Evolutionary conservation across 2,329 filamentous ascomycete species (phyloP).

Genomic region (Aspergillus bombycis): DNA sequence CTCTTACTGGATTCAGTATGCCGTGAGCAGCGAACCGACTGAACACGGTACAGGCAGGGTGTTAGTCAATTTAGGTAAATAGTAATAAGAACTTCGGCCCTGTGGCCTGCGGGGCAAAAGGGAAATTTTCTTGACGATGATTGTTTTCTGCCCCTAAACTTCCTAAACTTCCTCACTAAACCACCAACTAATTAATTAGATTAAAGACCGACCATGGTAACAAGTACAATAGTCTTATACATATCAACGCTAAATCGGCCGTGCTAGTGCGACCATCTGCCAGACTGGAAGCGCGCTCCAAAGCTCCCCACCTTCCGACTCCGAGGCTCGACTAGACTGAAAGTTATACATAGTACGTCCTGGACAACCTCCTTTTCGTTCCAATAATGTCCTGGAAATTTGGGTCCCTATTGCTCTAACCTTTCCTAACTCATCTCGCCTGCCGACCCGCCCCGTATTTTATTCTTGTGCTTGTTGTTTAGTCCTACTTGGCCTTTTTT

Average conservation of each 20-base stretch:
- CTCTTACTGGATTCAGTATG: neutral
- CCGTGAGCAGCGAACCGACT: neutral
- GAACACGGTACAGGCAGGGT: neutral
- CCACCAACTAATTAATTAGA: neutral
- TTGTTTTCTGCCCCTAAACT: neutral
- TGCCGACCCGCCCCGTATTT: slow-evolving; percentile 20
- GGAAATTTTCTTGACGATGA: neutral
- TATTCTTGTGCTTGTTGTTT: neutral
- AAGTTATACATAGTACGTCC: slow-evolving; percentile 6
- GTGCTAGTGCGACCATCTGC: slow-evolving; percentile 1
- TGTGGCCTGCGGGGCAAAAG: neutral
- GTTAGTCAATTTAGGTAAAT: neutral
- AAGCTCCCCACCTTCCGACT: slow-evolving; percentile 27
- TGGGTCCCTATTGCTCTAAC: slow-evolving; percentile 15
- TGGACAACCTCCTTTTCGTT: slow-evolving; percentile 14
- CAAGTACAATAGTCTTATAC: slow-evolving; percentile 2
- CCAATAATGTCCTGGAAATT: slow-evolving; percentile 17
- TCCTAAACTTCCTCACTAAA: slow-evolving; percentile 1
- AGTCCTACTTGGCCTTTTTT: slow-evolving; percentile 1
- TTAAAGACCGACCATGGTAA: slow-evolving; percentile 1
- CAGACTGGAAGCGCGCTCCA: slow-evolving; percentile 4
- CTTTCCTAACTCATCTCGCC: slow-evolving; percentile 14
- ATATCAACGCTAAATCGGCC: slow-evolving; percentile 1
- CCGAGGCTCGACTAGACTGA: slow-evolving; percentile 23
- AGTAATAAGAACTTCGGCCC: neutral